Conservation (phyloP, 1,139 yeast genomes). For the Ogataea hybrid region DNA sequence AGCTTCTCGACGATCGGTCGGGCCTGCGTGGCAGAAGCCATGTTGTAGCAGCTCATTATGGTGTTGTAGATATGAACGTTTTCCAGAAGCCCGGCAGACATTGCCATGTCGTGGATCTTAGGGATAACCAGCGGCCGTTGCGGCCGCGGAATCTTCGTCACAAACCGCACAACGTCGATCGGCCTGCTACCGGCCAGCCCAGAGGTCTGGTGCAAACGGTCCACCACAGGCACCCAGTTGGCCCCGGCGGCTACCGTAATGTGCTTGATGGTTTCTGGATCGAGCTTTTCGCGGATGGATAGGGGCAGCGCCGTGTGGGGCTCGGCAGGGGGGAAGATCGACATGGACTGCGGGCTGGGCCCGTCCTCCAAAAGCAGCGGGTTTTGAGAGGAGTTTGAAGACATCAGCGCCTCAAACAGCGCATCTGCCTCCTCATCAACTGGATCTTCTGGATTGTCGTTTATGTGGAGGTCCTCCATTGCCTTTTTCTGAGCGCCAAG, state of each 20-base stretch:
- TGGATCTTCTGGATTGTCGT: slow-evolving; percentile 15
- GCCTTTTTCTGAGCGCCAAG: slow-evolving; percentile 19
- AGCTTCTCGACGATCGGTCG: slow-evolving; percentile 32
- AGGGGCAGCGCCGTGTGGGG: slow-evolving; percentile 40
- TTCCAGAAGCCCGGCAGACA: slow-evolving; percentile 36
- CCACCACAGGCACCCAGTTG: slow-evolving; percentile 56
- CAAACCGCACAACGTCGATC: slow-evolving; percentile 40
- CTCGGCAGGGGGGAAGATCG: slow-evolving; percentile 26
- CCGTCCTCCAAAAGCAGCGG: not conserved
- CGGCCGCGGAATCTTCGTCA: slow-evolving; percentile 44
- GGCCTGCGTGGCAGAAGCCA: slow-evolving; percentile 31
- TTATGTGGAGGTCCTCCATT: slow-evolving; percentile 16
- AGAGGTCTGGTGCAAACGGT: slow-evolving; percentile 38
- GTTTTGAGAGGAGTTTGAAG: not conserved
- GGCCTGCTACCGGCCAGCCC: slow-evolving; percentile 42
- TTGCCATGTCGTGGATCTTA: slow-evolving; percentile 36
- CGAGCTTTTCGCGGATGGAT: slow-evolving; percentile 42
- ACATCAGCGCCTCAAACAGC: slow-evolving; percentile 28
- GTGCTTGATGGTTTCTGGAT: slow-evolving; percentile 43
- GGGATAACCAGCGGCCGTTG: slow-evolving; percentile 39
- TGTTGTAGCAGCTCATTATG: slow-evolving; percentile 37
- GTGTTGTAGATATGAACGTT: slow-evolving; percentile 41
- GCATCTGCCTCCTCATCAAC: slow-evolving; percentile 34
- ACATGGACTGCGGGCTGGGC: slow-evolving; percentile 10
- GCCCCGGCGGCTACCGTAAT: slow-evolving; percentile 43